Conservation (phyloP, 140 eudicot species). For the Bidens hawaiensis region DNA sequence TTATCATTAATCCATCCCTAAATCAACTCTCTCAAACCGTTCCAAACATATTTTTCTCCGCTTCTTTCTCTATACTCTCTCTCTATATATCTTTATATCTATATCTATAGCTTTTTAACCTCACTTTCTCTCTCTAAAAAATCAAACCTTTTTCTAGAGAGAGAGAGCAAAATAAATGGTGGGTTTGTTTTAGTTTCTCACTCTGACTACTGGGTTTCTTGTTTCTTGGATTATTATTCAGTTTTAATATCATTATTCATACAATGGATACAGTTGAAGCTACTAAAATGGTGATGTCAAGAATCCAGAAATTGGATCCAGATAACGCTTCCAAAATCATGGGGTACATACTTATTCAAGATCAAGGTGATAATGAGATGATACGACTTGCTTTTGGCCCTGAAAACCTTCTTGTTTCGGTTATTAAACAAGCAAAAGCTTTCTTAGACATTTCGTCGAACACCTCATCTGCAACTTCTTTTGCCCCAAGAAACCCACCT, state of each 20-base stretch:
- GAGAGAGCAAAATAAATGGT: slow-evolving; percentile 33
- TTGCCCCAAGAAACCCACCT: slow-evolving; percentile 40
- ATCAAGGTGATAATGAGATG: slow-evolving; percentile 76
- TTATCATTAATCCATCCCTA: slow-evolving; percentile 20
- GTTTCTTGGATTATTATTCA: not conserved
- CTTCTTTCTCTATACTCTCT: not conserved
- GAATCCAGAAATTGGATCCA: slow-evolving; percentile 69
- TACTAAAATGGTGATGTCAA: slow-evolving; percentile 62
- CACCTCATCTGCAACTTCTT: slow-evolving; percentile 36
- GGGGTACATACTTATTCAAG: slow-evolving; percentile 64
- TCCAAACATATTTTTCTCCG: slow-evolving; percentile 15
- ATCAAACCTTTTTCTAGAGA: slow-evolving; percentile 4
- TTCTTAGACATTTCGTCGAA: slow-evolving; percentile 52
- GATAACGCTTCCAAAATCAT: slow-evolving; percentile 74
- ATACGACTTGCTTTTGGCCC: slow-evolving; percentile 78
- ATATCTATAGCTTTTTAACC: slow-evolving; percentile 16
- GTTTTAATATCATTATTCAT: not conserved
- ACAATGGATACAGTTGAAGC: slow-evolving; percentile 82
- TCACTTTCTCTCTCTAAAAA: slow-evolving; percentile 22
- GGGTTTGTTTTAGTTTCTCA: slow-evolving; percentile 25
- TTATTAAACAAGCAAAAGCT: slow-evolving; percentile 52
- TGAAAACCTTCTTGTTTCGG: slow-evolving; percentile 38
- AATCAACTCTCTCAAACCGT: slow-evolving; percentile 34
- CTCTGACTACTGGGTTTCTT: slow-evolving; percentile 13
- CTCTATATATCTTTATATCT: no score